Conservation (phyloP, 257 asterid species). For the Rauvolfia tetraphylla region DNA sequence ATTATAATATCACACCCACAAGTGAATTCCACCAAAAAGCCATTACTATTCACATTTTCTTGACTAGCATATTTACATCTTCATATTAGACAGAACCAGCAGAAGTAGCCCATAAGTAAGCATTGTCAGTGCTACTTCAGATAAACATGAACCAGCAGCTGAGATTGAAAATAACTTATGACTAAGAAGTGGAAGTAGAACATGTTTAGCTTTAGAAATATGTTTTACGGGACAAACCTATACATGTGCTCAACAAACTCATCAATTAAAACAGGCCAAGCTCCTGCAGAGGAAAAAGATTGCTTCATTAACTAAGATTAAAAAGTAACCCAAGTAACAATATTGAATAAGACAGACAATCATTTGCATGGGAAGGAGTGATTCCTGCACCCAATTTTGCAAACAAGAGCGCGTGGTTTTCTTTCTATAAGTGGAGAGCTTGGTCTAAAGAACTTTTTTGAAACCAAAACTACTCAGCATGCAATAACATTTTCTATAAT, state of each 20-base stretch:
- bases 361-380: background rate
- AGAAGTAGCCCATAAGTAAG: no score
- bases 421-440: background rate
- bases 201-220: background rate
- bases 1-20: background rate
- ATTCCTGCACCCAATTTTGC: background rate
- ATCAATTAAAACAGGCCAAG: conserved; percentile 95
- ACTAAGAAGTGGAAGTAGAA: background rate
- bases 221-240: conserved; percentile 47
- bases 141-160: no score
- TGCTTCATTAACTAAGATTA: background rate
- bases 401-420: background rate
- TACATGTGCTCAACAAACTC: conserved; percentile 95
- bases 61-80: background rate
- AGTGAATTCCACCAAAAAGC: background rate
- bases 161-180: background rate
- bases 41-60: background rate
- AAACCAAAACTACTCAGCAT: background rate
- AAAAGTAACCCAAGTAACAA: conserved; percentile 16
- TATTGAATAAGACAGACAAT: background rate
- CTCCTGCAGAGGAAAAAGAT: conserved; percentile 50
- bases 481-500: background rate
- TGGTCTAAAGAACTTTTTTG: background rate
- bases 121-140: background rate
- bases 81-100: background rate